Evolutionary conservation across 306 rosid genomes (phyloP), one percentile per base, ranked within the genome.

Genomic region (Prinsepia uniflora): DNA sequence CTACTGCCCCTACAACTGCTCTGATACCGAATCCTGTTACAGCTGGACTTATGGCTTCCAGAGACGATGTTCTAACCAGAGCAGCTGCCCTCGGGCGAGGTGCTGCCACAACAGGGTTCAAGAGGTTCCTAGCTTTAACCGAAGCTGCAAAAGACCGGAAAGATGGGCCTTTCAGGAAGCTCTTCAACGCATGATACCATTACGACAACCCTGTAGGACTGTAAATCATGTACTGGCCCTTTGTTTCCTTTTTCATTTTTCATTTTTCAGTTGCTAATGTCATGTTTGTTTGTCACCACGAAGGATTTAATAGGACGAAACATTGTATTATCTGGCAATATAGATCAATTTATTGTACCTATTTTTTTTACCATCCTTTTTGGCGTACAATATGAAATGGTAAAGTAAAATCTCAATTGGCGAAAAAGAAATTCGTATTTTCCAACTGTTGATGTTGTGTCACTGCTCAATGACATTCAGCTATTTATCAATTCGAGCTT

Each of bases 81-180:
- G 99, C 99, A 40, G 97, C 99, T 68, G 99, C 97, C 17, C 95
- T 94, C 36, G 99, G 99, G 82, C 89, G 97, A 65, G 99, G 99
- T 67, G 99, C 99, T 4, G 99, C 99, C 77, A 89, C 99, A 6
- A 89, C 96, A 3, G 99, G 99, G 49, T 94, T 94, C 87, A 94
- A 87, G 85, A 89, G 99, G 72, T 91, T 94, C 84, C 87, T 94
- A n/a, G 99, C 99, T 43, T 81, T 94, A 72, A 94, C 96, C 15
- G 99, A 94, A 87, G 99, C 99, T 70, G 97, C 97, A 58, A 94
- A 94, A 76, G 99, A 91, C 82, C 75, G 98, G 66, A 90, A 90
- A 80, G 98, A 90, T 45, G 95, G 98, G 56, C 98, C 98, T 78
- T 91, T 94, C 82, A 78, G 97, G 79, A 94, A 91, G 84, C 92